A percentile compares a stretch with the other conserved stretches of the same genome.
phyloP scores from a whole-genome alignment of 495 filamentous ascomycete genomes.

The Talaromyces wortmannii region DNA sequence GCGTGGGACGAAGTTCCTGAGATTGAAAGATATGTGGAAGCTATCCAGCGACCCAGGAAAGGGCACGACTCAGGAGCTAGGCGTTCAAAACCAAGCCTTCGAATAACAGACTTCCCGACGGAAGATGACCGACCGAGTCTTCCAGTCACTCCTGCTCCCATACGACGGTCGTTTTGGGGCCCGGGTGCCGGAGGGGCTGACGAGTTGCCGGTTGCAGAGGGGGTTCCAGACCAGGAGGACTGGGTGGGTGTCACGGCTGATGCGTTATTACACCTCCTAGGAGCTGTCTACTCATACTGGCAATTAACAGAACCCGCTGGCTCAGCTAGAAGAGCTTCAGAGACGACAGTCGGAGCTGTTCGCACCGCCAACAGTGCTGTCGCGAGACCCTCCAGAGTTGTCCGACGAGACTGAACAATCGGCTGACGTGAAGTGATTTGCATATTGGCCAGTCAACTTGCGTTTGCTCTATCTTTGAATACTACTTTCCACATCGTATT shows the following conservation, averaged over 20 bases:
- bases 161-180: slow-evolving; percentile 48
- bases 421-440: not conserved
- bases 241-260: slow-evolving; percentile 76
- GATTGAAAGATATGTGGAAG: slow-evolving; percentile 73
- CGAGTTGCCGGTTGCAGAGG: slow-evolving; percentile 64
- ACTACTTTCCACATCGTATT: no score
- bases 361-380: slow-evolving; percentile 24
- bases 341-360: slow-evolving; percentile 54
- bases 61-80: slow-evolving; percentile 6
- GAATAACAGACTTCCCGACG: slow-evolving; percentile 79
- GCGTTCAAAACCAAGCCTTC: slow-evolving; percentile 42
- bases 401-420: slow-evolving; percentile 5
- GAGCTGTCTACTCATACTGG: slow-evolving; percentile 54
- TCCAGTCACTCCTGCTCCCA: slow-evolving; percentile 83
- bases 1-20: slow-evolving; percentile 84
- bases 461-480: no score
- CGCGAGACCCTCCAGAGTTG: slow-evolving; percentile 1
- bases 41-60: slow-evolving; percentile 52
- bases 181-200: slow-evolving; percentile 34
- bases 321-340: slow-evolving; percentile 62
- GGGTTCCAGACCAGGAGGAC: slow-evolving; percentile 75
- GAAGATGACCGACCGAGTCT: slow-evolving; percentile 78
- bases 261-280: slow-evolving; percentile 39
- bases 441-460: no score
- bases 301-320: slow-evolving; percentile 62